phyloP scores from a whole-genome alignment of 1,284 basidiomycete species.

The Boletellus sp. region DNA sequence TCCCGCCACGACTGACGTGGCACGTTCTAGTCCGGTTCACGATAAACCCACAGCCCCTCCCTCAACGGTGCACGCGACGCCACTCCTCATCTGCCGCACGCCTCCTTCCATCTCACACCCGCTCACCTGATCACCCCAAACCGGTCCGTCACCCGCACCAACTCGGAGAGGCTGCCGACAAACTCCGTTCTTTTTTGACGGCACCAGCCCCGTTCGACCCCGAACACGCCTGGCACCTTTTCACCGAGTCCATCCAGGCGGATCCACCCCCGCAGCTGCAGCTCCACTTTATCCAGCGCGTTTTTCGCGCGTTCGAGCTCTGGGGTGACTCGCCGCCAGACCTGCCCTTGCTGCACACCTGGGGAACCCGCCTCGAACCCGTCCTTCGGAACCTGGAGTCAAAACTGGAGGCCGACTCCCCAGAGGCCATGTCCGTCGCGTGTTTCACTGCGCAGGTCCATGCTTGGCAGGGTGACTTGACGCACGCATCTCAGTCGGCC shows the following conservation, averaged over 20 bases:
- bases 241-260: constrained; percentile 21
- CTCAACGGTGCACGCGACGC: constrained; percentile 25
- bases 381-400: constrained; percentile 33
- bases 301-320: constrained; percentile 31
- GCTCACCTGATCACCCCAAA: constrained; percentile 8
- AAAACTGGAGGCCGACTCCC: constrained; percentile 13
- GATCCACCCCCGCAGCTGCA: constrained; percentile 13
- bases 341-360: constrained; percentile 29
- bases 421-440: constrained; percentile 19
- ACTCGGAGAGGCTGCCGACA: constrained; percentile 4
- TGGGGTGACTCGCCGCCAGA: constrained; percentile 20
- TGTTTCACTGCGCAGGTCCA: constrained; percentile 35
- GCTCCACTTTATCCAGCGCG: constrained; percentile 34
- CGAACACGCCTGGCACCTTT: constrained; percentile 38
- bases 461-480: constrained; percentile 36
- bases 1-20: constrained; percentile 10
- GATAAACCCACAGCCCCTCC: constrained; percentile 26
- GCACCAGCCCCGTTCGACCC: constrained; percentile 29
- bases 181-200: constrained; percentile 23
- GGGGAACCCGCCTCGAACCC: constrained; percentile 38
- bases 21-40: constrained; percentile 28
- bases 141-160: constrained; percentile 2
- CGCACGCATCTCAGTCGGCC: constrained; percentile 32
- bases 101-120: constrained; percentile 18
- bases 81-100: constrained; percentile 30